Conservation (phyloP, 768 basidiomycete species). For the Tylopilus sp. region DNA sequence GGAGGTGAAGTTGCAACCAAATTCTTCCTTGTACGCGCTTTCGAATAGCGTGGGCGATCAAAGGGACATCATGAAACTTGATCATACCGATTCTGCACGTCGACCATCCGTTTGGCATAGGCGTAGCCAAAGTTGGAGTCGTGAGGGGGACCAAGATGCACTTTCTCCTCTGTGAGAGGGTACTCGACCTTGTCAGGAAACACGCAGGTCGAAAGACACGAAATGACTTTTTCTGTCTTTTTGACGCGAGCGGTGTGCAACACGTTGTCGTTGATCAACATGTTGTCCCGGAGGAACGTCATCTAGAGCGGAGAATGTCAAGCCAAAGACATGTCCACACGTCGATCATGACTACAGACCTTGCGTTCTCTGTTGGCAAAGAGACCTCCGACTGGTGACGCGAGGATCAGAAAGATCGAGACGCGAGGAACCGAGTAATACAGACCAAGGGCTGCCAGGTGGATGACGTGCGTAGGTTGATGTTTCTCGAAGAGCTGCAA, state of each 20-base stretch:
- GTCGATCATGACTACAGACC: slow-evolving; percentile 35
- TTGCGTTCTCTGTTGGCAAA: slow-evolving; percentile 97
- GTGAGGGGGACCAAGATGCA: slow-evolving; percentile 91
- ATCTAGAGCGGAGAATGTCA: slow-evolving; percentile 42
- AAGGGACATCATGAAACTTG: too few relatives aligned
- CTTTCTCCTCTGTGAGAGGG: slow-evolving; percentile 89
- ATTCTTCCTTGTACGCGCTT: slow-evolving; percentile 95
- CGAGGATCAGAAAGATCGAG: slow-evolving; percentile 5
- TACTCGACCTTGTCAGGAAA: slow-evolving; percentile 95
- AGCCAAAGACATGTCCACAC: neutral
- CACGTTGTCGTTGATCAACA: slow-evolving; percentile 94
- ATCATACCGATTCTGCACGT: slow-evolving; percentile 88
- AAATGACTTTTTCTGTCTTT: slow-evolving; percentile 76
- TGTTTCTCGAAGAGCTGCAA: slow-evolving; percentile 80
- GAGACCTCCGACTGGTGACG: slow-evolving; percentile 75
- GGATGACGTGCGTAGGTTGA: slow-evolving; percentile 94
- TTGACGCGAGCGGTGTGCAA: slow-evolving; percentile 69
- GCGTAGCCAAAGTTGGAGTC: slow-evolving; percentile 96
- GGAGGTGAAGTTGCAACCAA: slow-evolving; percentile 91
- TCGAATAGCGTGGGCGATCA: neutral
- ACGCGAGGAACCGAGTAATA: neutral
- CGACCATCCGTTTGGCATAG: slow-evolving; percentile 93
- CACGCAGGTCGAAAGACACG: slow-evolving; percentile 95
- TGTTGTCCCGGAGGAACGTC: slow-evolving; percentile 92
- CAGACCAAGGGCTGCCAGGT: slow-evolving; percentile 90